Percentiles rank a stretch among this genome's conserved stretches.
These are phyloP conservation scores for Pleurotus eryngii DNA, from an alignment of 768 basidiomycete genomes.

Conservation along the genomic window DNA sequence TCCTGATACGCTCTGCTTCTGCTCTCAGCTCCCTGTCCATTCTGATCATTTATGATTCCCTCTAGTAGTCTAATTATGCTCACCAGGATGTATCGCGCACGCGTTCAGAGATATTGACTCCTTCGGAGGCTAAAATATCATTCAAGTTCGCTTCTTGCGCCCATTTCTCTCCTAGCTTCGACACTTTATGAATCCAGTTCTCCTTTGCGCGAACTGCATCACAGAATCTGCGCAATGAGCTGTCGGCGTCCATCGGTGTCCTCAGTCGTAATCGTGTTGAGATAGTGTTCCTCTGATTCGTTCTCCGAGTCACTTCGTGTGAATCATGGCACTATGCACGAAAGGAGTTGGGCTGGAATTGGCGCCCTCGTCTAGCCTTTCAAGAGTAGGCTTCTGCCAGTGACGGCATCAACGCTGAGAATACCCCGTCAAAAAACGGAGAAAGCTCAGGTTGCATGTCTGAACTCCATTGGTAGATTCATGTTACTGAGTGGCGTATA, in stretches of 20 bases:
- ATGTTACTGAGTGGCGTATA: no score
- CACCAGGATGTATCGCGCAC: neutral
- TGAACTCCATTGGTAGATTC: no score
- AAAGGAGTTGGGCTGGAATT: no score
- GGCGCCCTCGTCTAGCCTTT: no score
- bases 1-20: conserved; percentile 6
- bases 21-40: conserved; percentile 1
- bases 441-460: no score
- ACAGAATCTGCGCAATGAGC: neutral
- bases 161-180: conserved; percentile 6
- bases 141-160: conserved; percentile 1
- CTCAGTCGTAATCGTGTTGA: no score
- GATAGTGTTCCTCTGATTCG: no score
- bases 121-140: neutral
- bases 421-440: no score
- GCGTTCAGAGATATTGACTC: neutral
- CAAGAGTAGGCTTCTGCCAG: no score
- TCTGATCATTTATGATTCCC: neutral
- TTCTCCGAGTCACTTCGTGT: no score
- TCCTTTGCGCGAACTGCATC: conserved; percentile 7
- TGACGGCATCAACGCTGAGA: no score
- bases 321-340: no score
- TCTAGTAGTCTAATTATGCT: neutral
- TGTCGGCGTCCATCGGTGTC: neutral
- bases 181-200: conserved; percentile 4